phyloP scores from a whole-genome alignment of 1,284 basidiomycete genomes.

The Moniliella sp. region DNA sequence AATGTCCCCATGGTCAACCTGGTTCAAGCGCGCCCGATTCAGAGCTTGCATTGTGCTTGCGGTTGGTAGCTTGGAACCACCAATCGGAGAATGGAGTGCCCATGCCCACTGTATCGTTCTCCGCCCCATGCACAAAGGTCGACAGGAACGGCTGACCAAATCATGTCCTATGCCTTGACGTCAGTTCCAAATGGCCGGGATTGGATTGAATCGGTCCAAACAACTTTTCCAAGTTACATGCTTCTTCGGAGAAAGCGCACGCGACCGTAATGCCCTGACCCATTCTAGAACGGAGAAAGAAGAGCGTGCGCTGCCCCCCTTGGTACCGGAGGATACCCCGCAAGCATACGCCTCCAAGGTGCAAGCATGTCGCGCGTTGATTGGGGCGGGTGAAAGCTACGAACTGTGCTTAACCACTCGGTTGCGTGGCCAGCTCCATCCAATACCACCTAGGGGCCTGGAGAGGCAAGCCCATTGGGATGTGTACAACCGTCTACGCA shows the following conservation, averaged over 20 bases:
- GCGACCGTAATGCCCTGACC: too few relatives aligned
- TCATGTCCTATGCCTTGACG: too few relatives aligned
- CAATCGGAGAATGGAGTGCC: slow-evolving; percentile 35
- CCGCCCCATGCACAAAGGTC: too few relatives aligned
- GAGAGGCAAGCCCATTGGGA: slow-evolving; percentile 12
- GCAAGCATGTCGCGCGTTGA: slow-evolving; percentile 49
- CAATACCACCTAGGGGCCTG: neutral
- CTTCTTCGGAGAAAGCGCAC: too few relatives aligned
- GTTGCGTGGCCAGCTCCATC: slow-evolving; percentile 33
- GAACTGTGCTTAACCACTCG: slow-evolving; percentile 78
- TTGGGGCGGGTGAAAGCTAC: slow-evolving; percentile 75
- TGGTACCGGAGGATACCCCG: slow-evolving; percentile 25
- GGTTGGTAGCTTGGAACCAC: slow-evolving; percentile 35
- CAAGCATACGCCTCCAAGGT: slow-evolving; percentile 51
- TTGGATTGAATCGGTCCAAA: too few relatives aligned
- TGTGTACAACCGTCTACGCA: slow-evolving; percentile 34
- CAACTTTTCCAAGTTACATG: too few relatives aligned
- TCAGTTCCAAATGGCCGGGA: too few relatives aligned
- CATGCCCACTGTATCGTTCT: too few relatives aligned
- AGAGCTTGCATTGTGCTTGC: slow-evolving; percentile 35
- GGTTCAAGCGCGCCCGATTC: slow-evolving; percentile 23
- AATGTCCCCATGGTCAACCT: neutral
- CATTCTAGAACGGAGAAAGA: too few relatives aligned
- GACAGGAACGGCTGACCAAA: too few relatives aligned
- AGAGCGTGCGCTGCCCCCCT: slow-evolving; percentile 5